phyloP scores from a whole-genome alignment of 139 green algal genomes.

The Coelastrella sp. region DNA sequence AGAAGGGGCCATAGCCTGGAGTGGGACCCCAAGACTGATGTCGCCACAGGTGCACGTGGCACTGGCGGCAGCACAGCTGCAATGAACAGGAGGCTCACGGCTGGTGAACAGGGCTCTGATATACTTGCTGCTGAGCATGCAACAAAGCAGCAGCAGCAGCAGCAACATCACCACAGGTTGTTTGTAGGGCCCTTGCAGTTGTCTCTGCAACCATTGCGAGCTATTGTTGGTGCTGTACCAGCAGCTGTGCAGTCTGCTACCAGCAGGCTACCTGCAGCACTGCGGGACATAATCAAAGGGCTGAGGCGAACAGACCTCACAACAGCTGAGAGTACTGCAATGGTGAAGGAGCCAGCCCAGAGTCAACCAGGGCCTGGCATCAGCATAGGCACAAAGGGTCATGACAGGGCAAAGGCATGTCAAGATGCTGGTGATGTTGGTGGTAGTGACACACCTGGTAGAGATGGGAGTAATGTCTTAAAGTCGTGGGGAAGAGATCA shows the following conservation, averaged over 20 bases:
- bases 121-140: neutral
- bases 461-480: no score
- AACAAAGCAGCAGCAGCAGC: neutral
- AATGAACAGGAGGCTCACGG: neutral
- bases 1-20: constrained; percentile 14
- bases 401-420: no score
- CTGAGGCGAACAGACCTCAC: no score
- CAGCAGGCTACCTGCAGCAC: neutral
- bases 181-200: neutral
- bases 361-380: no score
- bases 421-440: no score
- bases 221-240: neutral
- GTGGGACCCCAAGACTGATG: neutral
- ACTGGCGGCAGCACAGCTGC: neutral
- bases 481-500: neutral
- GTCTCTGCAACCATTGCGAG: neutral
- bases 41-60: neutral
- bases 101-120: neutral
- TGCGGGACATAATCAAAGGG: neutral
- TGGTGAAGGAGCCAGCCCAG: no score
- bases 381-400: no score
- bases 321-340: no score
- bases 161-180: neutral
- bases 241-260: neutral
- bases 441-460: no score